A percentile compares a stretch with the other conserved stretches of the same genome.
These are phyloP conservation scores for Nymphaea thermarum DNA, from an alignment of 164 flowering plant genomes.

Conservation along the genomic window DNA sequence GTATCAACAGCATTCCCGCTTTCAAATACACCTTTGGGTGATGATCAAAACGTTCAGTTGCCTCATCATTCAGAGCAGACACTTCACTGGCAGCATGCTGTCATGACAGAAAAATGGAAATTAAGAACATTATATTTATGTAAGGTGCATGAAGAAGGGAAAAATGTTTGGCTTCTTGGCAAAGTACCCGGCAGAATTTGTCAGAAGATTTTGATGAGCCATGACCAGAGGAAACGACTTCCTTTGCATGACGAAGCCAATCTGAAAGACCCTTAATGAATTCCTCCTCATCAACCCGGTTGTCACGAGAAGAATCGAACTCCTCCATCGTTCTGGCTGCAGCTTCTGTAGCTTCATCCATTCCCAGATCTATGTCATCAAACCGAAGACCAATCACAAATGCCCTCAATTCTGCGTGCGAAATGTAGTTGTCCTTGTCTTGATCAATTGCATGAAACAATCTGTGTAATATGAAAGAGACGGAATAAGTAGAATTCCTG, in stretches of 20 bases:
- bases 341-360: slow-evolving; percentile 31
- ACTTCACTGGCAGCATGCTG: too few species aligned
- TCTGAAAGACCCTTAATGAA: slow-evolving; percentile 43
- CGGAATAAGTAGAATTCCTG: background rate
- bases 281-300: slow-evolving; percentile 26
- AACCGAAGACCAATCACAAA: slow-evolving; percentile 56
- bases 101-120: too few species aligned
- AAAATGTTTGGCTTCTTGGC: too few species aligned
- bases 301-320: slow-evolving; percentile 50
- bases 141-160: too few species aligned
- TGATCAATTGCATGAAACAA: slow-evolving; percentile 45
- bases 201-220: slow-evolving; percentile 21
- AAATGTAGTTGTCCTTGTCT: slow-evolving; percentile 29
- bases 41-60: slow-evolving; percentile 19
- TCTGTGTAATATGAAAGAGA: slow-evolving; percentile 22
- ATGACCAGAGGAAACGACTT: slow-evolving; percentile 18
- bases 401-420: slow-evolving; percentile 49
- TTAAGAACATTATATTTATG: too few species aligned
- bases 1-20: slow-evolving; percentile 23
- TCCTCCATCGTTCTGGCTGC: slow-evolving; percentile 44
- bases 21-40: slow-evolving; percentile 15
- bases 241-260: slow-evolving; percentile 53
- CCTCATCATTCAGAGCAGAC: slow-evolving; percentile 34
- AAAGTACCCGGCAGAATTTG: slow-evolving; percentile 41
- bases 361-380: slow-evolving; percentile 43